Percentiles rank a stretch among this genome's conserved stretches.
phyloP scores from a whole-genome alignment of 257 asterid genomes.

The Misopates orontium region DNA sequence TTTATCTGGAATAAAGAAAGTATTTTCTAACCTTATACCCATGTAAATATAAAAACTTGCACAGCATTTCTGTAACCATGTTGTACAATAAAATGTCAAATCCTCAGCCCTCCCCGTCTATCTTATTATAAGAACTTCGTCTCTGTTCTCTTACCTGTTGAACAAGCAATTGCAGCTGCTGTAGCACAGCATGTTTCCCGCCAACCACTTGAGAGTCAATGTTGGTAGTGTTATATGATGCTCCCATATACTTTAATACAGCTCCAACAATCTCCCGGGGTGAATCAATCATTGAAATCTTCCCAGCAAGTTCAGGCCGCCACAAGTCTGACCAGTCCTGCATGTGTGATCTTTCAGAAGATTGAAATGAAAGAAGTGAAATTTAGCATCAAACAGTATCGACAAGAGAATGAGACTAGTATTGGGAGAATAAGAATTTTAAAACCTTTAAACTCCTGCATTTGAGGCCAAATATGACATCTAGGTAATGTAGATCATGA shows the following conservation, averaged over 20 bases:
- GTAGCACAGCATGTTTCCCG: constrained; percentile 69
- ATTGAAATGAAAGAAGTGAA: constrained; percentile 20
- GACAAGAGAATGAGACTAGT: background rate
- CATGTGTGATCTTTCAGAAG: constrained; percentile 17
- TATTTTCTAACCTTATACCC: no score
- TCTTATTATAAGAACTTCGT: constrained; percentile 1
- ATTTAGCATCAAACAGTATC: constrained; percentile 3
- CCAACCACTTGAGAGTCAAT: constrained; percentile 71
- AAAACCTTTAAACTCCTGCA: background rate
- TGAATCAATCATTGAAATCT: constrained; percentile 89
- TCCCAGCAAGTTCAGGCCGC: constrained; percentile 93
- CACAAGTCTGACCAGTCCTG: constrained; percentile 99
- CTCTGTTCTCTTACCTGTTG: constrained; percentile 57
- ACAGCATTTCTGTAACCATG: constrained; percentile 1
- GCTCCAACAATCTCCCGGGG: constrained; percentile 90
- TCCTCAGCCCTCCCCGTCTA: background rate
- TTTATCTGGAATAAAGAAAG: no score
- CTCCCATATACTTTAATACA: constrained; percentile 84
- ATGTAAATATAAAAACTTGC: background rate
- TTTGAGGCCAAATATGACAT: background rate
- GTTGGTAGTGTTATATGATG: constrained; percentile 76
- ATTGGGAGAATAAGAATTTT: background rate
- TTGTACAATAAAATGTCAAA: background rate
- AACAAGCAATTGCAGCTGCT: constrained; percentile 62
- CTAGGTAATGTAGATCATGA: background rate